Percentiles rank a stretch among this genome's conserved stretches.
Conservation (phyloP, 2,329 filamentous ascomycete genomes). For the Xylariales sp. region DNA sequence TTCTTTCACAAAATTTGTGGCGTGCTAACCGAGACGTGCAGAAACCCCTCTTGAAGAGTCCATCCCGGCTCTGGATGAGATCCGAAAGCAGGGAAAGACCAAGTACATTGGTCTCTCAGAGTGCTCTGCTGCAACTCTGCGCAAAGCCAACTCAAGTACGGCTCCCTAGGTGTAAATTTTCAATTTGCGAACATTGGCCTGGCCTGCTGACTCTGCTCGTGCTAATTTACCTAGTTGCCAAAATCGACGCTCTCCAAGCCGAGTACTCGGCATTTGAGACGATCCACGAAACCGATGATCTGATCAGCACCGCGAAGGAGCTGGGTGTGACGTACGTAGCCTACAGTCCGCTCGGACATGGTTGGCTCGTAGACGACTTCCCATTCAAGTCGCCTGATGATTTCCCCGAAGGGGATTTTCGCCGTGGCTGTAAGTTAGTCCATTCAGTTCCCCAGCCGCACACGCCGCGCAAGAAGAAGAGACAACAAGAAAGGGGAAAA, state of each 20-base stretch:
- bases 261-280: slow-evolving; percentile 32
- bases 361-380: slow-evolving; percentile 41
- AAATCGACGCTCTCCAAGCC: slow-evolving; percentile 40
- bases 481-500: too few relatives aligned
- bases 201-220: neutral
- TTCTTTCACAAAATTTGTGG: too few relatives aligned
- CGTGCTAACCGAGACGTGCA: too few relatives aligned
- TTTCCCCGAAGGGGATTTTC: slow-evolving; percentile 36
- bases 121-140: slow-evolving; percentile 38
- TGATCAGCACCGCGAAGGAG: slow-evolving; percentile 7
- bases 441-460: too few relatives aligned
- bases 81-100: slow-evolving; percentile 40
- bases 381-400: slow-evolving; percentile 37
- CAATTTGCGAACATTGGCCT: neutral
- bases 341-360: slow-evolving; percentile 41
- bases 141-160: slow-evolving; percentile 38
- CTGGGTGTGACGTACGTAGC: slow-evolving; percentile 35
- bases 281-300: slow-evolving; percentile 13
- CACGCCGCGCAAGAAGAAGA: too few relatives aligned
- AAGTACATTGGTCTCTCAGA: slow-evolving; percentile 45
- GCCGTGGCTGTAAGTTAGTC: slow-evolving; percentile 30
- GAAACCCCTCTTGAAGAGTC: slow-evolving; percentile 41
- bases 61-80: slow-evolving; percentile 39
- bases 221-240: slow-evolving; percentile 29
- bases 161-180: too few relatives aligned